phyloP scores from a whole-genome alignment of 768 basidiomycete species.

The Thelephora aurantiotincta region DNA sequence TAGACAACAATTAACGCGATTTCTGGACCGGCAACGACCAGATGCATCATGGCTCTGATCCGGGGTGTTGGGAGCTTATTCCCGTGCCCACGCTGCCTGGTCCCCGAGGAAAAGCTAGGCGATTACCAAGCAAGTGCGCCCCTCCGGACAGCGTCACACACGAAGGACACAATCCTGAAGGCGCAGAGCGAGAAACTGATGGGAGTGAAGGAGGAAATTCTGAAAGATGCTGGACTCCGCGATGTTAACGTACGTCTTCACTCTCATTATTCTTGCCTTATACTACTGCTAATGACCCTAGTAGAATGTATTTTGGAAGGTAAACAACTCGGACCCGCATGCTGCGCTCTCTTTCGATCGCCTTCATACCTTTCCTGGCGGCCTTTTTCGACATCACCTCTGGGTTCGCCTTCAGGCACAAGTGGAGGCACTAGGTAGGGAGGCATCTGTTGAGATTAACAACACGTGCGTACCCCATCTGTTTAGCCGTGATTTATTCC shows the following conservation, averaged over 20 bases:
- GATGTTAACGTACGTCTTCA: slow-evolving; percentile 8
- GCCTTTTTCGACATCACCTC: slow-evolving; percentile 21
- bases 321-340: slow-evolving; percentile 21
- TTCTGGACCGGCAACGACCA: background rate
- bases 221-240: slow-evolving; percentile 11
- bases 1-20: background rate
- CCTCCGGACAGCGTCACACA: slow-evolving; percentile 8
- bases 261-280: background rate
- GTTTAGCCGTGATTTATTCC: slow-evolving; percentile 4
- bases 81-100: slow-evolving; percentile 11
- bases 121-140: slow-evolving; percentile 3
- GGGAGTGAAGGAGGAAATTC: slow-evolving; percentile 3
- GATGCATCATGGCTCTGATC: slow-evolving; percentile 10
- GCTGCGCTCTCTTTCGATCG: slow-evolving; percentile 23
- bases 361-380: slow-evolving; percentile 22
- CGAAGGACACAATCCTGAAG: slow-evolving; percentile 6
- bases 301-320: slow-evolving; percentile 27
- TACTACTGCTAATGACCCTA: background rate
- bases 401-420: slow-evolving; percentile 13
- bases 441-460: no score
- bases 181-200: slow-evolving; percentile 1
- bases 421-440: slow-evolving; percentile 8
- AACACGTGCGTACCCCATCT: slow-evolving; percentile 13
- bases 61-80: slow-evolving; percentile 4
- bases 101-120: slow-evolving; percentile 1